Evolutionary conservation across 2,329 filamentous ascomycete genomes (phyloP).

Genomic region (Penicillium sp.): DNA sequence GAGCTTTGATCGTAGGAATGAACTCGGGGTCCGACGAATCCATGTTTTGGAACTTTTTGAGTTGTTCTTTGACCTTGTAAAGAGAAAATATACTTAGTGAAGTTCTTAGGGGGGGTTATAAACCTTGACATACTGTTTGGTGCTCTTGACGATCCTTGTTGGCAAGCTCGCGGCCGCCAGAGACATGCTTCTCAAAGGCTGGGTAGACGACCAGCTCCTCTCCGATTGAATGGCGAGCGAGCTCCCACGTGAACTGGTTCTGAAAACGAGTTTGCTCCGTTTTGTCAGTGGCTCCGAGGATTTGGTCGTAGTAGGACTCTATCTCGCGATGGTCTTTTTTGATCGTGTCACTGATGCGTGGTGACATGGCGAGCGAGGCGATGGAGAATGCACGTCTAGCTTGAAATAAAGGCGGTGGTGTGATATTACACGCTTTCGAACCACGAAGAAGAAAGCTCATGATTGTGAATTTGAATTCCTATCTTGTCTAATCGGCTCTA

Average conservation of each 20-base stretch:
- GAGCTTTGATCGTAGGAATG: constrained; percentile 40
- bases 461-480: no score
- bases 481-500: no score
- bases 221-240: constrained; percentile 52
- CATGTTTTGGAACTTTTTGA: constrained; percentile 53
- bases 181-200: constrained; percentile 51
- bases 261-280: constrained; percentile 42
- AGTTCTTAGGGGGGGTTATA: no score
- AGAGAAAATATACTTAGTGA: not conserved
- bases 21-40: constrained; percentile 43
- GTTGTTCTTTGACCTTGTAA: constrained; percentile 51
- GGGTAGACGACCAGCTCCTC: constrained; percentile 57
- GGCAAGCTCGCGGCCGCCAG: constrained; percentile 46
- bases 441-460: no score
- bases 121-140: constrained; percentile 23
- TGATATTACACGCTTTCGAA: no score
- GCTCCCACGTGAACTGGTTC: constrained; percentile 54
- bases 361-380: not conserved
- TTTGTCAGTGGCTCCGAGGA: constrained; percentile 40
- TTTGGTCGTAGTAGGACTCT: constrained; percentile 43
- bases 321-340: constrained; percentile 43
- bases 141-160: constrained; percentile 52
- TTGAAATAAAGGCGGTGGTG: no score
- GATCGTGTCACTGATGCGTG: constrained; percentile 35
- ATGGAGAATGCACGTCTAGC: no score